Evolutionary conservation across 495 filamentous ascomycete genomes (phyloP), one percentile per base, ranked within the genome.

Genomic region (Aspergillus carlsbadensis): DNA sequence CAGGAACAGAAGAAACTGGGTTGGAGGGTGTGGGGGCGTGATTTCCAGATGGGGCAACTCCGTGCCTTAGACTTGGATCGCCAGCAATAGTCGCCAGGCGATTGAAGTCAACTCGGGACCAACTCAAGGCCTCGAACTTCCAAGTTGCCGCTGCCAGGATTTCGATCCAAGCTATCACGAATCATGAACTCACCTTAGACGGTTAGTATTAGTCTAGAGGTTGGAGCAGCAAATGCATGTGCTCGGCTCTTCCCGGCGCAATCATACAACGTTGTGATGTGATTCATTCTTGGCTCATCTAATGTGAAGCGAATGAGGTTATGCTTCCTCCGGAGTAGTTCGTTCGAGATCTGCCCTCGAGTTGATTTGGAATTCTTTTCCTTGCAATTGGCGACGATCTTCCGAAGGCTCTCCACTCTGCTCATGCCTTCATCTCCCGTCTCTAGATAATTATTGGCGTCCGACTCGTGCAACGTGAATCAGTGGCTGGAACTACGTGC

Each of bases 21-120:
- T n/a, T n/a, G n/a, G n/a, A n/a, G n/a, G n/a, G n/a, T n/a, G 29
- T 17, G 43, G 47, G 14, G 56, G 56, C 29, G 52, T 40, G 52
- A 31, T 31, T 35, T 36, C 53, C 44, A 42, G 43, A 59, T 48
- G 36, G 35, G 39, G 57, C 20, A 15, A 1, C 10, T 42, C 20
- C 20, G 20, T 33, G 54, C 57, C 57, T 58, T 45, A 54, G 57
- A 52, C 53, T 7, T 26, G 22, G 47, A 62, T 58, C 60, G 40
- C 51, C 44, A 31, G 41, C 52, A 34, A n/a, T 47, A 29, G 26
- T 29, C 8, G 4, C 26, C 3, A 8, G 26, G 3, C 26, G 8
- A 29, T 8, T 4, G 8, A 29, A 29, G 26, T 29, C 26, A 29
- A 29, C 4, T 29, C 8, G 3, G 4, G 26, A 29, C 26, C 26